Evolutionary conservation across 1,284 basidiomycete species (phyloP), one percentile per base, ranked within the genome.

Genomic region (Testicularia cyperi): DNA sequence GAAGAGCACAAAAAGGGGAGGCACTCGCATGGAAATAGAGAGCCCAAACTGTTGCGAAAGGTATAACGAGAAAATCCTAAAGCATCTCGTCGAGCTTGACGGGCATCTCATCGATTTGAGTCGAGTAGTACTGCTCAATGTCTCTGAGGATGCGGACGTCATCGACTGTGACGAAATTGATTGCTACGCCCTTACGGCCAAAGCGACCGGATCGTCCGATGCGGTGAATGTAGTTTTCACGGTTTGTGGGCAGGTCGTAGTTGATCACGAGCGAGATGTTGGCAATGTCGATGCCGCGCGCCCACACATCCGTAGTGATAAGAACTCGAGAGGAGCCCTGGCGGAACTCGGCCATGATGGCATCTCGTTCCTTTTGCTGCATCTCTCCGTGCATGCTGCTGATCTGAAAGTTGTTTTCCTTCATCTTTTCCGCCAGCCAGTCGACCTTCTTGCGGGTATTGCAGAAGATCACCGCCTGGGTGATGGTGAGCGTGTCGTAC

Each of bases 381-480:
- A 97, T 97, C 78, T 98, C 94, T 51, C 95, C 95, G 65, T 95
- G 92, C 80, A 80, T 80, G 43, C 64, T 60, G 45, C 51, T 69
- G 31, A 77, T 48, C 42, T 65, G 61, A 41, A 74, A 76, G 32
- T 73, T 68, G 62, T 64, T 65, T 36, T 88, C 86, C 48, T 91
- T 86, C 90, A 99, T 92, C 80, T 98, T 98, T 79, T 96, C 92
- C 28, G 94, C 95, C 45, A 99, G 78, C 94, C 95, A 99, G 77
- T 99, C 95, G 48, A 98, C 94, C 86, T 99, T 99, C 80, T 94
- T 83, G 68, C 91, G 83, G 5, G 94, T 98, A 81, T 98, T 98
- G 81, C 95, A 98, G 82, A 98, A 99, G 75, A 99, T 97, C 78
- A 99, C 94, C 21, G 95, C 94, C 82, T 98, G 95, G 1, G 95